These are phyloP conservation scores for Carallia pectinifolia DNA, from an alignment of 345 rosid species.

Conservation along the genomic window DNA sequence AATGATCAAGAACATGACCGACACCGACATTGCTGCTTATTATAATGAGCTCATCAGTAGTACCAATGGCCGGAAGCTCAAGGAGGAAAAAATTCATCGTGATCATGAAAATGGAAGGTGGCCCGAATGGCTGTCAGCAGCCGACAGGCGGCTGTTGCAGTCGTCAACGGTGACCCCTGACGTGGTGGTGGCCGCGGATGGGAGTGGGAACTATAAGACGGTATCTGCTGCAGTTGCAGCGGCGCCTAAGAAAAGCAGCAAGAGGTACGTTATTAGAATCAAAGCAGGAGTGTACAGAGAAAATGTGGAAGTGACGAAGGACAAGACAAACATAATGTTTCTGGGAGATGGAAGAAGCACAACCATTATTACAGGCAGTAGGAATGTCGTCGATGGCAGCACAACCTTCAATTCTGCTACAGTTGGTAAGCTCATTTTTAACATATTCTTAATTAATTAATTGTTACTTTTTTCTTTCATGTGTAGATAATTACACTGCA, in stretches of 20 bases:
- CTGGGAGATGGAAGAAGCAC: constrained; percentile 67
- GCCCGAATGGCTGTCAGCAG: constrained; percentile 74
- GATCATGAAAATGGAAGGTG: constrained; percentile 26
- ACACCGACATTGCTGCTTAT: constrained; percentile 44
- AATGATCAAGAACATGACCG: constrained; percentile 69
- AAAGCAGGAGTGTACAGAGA: constrained; percentile 77
- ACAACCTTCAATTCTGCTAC: constrained; percentile 94
- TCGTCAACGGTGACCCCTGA: constrained; percentile 51
- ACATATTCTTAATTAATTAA: not conserved
- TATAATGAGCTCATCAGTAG: constrained; percentile 19
- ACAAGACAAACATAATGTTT: constrained; percentile 70
- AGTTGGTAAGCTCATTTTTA: constrained; percentile 52
- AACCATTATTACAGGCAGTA: constrained; percentile 66
- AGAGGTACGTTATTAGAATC: constrained; percentile 62
- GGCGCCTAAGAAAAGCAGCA: constrained; percentile 61
- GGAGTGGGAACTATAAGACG: constrained; percentile 65
- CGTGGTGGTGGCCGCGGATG: constrained; percentile 80
- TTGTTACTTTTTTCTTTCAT: not conserved
- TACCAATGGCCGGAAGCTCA: constrained; percentile 40
- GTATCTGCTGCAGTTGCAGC: constrained; percentile 67
- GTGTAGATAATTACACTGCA: no score
- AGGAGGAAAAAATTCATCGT: constrained; percentile 18
- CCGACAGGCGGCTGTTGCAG: constrained; percentile 70
- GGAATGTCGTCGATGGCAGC: constrained; percentile 71
- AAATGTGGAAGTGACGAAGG: constrained; percentile 70